Percentiles rank a stretch among this genome's conserved stretches.
phyloP scores from a whole-genome alignment of 148 eudicot species.

The Heliamphora exappendiculata region DNA sequence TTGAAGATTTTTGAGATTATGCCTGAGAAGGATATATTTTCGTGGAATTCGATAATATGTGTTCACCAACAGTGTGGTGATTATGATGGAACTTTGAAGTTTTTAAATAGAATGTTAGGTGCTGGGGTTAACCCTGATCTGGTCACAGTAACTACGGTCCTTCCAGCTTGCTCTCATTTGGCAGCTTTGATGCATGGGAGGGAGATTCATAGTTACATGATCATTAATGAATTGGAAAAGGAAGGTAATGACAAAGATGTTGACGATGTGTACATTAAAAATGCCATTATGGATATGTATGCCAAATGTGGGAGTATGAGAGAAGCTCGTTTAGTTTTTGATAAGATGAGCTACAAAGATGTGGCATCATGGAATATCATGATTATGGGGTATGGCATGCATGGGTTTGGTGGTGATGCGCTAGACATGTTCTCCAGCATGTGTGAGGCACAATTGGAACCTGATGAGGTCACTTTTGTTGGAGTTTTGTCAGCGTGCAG shows the following conservation, averaged over 20 bases:
- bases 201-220: conserved; percentile 59
- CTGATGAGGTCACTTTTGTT: conserved; percentile 54
- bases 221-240: conserved; percentile 35
- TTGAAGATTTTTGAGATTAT: conserved; percentile 34
- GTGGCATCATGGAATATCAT: conserved; percentile 82
- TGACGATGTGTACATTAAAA: conserved; percentile 30
- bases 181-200: conserved; percentile 49
- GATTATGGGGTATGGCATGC: conserved; percentile 76
- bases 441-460: conserved; percentile 37
- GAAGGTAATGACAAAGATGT: conserved; percentile 3
- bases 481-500: conserved; percentile 65
- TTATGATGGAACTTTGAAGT: conserved; percentile 39
- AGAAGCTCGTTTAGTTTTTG: conserved; percentile 46
- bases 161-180: conserved; percentile 63
- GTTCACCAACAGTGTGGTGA: conserved; percentile 52
- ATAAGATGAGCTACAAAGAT: conserved; percentile 44
- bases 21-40: conserved; percentile 51
- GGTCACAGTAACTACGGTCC: conserved; percentile 55
- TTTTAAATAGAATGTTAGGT: conserved; percentile 40
- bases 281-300: conserved; percentile 61
- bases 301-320: conserved; percentile 62
- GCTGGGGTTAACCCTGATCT: conserved; percentile 47
- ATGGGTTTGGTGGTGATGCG: conserved; percentile 55
- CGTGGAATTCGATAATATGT: conserved; percentile 59
- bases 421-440: conserved; percentile 41